These are phyloP conservation scores for Exophiala spinifera DNA, from an alignment of 2,329 filamentous ascomycete genomes.

Conservation along the genomic window DNA sequence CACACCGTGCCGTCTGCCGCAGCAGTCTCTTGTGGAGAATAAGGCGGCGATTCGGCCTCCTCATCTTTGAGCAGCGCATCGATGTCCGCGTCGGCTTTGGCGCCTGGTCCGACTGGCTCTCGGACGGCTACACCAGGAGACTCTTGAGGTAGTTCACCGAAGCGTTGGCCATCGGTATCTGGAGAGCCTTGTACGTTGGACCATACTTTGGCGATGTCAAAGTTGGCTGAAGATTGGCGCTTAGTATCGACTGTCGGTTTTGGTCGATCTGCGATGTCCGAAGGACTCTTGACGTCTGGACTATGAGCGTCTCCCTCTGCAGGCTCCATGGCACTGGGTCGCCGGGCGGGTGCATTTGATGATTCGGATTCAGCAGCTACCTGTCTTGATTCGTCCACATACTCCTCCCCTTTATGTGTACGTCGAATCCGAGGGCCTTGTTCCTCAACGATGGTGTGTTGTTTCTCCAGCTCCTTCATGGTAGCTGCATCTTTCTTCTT, in stretches of 20 bases:
- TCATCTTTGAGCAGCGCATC: conserved; percentile 83
- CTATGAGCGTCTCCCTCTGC: conserved; percentile 38
- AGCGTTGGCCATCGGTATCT: conserved; percentile 38
- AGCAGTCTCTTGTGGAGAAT: conserved; percentile 73
- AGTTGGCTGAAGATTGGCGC: conserved; percentile 57
- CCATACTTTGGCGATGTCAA: conserved; percentile 84
- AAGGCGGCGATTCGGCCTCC: conserved; percentile 75
- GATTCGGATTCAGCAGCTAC: conserved; percentile 48
- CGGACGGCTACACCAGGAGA: conserved; percentile 35
- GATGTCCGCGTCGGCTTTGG: conserved; percentile 75
- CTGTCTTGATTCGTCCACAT: conserved; percentile 71
- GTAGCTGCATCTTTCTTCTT: conserved; percentile 61
- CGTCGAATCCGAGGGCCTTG: conserved; percentile 75
- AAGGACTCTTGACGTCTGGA: conserved; percentile 25
- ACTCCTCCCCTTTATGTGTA: conserved; percentile 92
- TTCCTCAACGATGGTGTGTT: conserved; percentile 70
- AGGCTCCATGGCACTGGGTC: conserved; percentile 21
- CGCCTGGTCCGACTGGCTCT: conserved; percentile 45
- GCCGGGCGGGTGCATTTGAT: conserved; percentile 44
- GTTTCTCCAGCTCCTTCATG: conserved; percentile 55
- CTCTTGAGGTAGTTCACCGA: conserved; percentile 46
- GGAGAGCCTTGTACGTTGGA: conserved; percentile 62
- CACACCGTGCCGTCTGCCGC: conserved; percentile 71
- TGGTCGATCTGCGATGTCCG: conserved; percentile 31
- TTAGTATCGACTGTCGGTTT: conserved; percentile 40